Evolutionary conservation across 495 filamentous ascomycete genomes (phyloP), one percentile per base, ranked within the genome.

Genomic region (Monascus purpureus): DNA sequence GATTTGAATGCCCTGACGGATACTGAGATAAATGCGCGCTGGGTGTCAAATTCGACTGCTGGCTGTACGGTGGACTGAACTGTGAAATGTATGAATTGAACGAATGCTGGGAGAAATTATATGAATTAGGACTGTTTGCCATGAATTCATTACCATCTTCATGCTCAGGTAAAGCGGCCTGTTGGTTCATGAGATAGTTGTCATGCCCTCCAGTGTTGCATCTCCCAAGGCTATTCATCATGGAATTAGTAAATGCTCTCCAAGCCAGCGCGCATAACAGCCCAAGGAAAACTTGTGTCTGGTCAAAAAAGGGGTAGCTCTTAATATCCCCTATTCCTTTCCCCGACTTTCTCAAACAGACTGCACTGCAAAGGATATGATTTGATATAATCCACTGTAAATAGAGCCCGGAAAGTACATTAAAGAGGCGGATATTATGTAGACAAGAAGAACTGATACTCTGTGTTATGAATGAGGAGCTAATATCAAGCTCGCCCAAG

Each of bases 191-290:
- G 29, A 55, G 41, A 43, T 60, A 63, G 25, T 38, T 42, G 22
- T 59, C 59, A 18, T 46, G 49, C 13, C 45, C 46, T 23, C 60
- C 58, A 38, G 47, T 48, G 22, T 34, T 40, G 32, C 56, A 56
- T 31, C 51, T 59, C 36, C 48, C 44, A 38, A 50, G 60, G 28
- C 45, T 54, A 40, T 52, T 55, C 59, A 60, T 63, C 19, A 20
- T 50, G 37, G 35, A 11, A 7, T 9, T 22, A 9, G 5, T 22
- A 5, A 22, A 22, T 22, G 9, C 9, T 9, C 9, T 22, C 20
- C 5, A 22, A 22, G 20, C 9, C 20, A 22, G 9, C 9, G 4
- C 20, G 9, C 9, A 9, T 22, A 22, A 4, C 4, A 22, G 9
- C 9, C 9, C 9, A 22, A 5, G 20, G 20, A 9, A 22, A 22